Evolutionary conservation across 192 early-diverging fungal genomes (phyloP).

Genomic region (Geosiphon pyriformis): DNA sequence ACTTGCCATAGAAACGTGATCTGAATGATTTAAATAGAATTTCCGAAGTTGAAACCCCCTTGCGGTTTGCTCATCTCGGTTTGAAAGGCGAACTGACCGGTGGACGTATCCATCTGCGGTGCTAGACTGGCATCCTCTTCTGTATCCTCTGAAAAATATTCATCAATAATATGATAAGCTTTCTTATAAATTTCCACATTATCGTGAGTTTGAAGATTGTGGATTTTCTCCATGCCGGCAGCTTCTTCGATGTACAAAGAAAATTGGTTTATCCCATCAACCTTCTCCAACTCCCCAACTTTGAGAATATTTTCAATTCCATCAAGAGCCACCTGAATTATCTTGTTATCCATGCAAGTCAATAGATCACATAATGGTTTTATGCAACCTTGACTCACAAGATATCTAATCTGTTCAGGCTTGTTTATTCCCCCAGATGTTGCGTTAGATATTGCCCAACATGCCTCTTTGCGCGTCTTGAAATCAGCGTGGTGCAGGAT

Average conservation of each 20-base stretch:
- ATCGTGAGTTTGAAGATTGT: conserved; percentile 90
- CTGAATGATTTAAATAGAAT: too few relatives aligned
- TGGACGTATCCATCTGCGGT: conserved; percentile 66
- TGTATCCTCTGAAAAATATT: conserved; percentile 88
- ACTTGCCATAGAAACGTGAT: too few relatives aligned
- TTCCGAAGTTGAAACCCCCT: conserved; percentile 84
- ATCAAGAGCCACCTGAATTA: conserved; percentile 95
- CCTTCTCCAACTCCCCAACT: conserved; percentile 75
- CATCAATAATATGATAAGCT: conserved; percentile 91
- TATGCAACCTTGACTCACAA: conserved; percentile 90
- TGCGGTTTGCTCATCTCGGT: conserved; percentile 61
- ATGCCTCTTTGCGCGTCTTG: conserved; percentile 98
- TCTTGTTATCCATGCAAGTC: conserved; percentile 87
- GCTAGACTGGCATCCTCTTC: conserved; percentile 68
- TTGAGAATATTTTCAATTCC: conserved; percentile 97
- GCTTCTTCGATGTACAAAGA: conserved; percentile 88
- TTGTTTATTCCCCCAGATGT: conserved; percentile 87
- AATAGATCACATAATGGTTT: conserved; percentile 94
- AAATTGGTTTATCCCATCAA: conserved; percentile 74
- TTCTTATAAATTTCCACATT: conserved; percentile 97
- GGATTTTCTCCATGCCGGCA: conserved; percentile 93
- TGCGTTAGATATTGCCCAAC: conserved; percentile 99
- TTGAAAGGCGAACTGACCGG: conserved; percentile 78
- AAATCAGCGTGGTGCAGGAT: conserved; percentile 87
- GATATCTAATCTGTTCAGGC: conserved; percentile 91